These are phyloP conservation scores for Cordyceps tenuipes DNA, from an alignment of 2,329 filamentous ascomycete genomes.

Conservation along the genomic window DNA sequence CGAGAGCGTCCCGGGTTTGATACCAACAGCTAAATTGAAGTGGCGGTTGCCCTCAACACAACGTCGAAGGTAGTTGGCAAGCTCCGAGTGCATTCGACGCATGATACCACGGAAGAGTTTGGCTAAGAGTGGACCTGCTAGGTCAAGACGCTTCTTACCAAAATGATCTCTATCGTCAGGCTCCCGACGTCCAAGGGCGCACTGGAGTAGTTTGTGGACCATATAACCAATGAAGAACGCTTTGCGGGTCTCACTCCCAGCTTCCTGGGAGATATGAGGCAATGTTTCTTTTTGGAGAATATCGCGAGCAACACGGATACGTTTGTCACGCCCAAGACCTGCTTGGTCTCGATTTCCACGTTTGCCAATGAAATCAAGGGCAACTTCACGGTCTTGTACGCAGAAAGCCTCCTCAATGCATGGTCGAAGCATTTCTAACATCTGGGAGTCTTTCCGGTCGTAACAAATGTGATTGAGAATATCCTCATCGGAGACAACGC, in stretches of 20 bases:
- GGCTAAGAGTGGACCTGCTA: constrained; percentile 89
- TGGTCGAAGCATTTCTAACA: constrained; percentile 95
- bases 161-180: constrained; percentile 98
- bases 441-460: constrained; percentile 87
- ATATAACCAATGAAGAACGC: constrained; percentile 99
- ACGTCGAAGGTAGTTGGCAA: constrained; percentile 83
- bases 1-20: constrained; percentile 85
- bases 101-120: constrained; percentile 92
- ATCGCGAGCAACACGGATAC: constrained; percentile 85
- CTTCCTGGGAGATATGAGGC: constrained; percentile 90
- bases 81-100: constrained; percentile 81
- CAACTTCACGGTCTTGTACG: constrained; percentile 90
- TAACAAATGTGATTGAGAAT: constrained; percentile 98
- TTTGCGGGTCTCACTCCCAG: constrained; percentile 91
- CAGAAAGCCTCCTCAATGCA: constrained; percentile 96
- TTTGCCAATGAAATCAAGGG: constrained; percentile 91
- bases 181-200: constrained; percentile 83
- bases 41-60: constrained; percentile 84
- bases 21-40: constrained; percentile 83
- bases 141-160: constrained; percentile 94
- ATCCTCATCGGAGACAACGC: constrained; percentile 94
- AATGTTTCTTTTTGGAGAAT: constrained; percentile 95
- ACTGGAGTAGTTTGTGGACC: constrained; percentile 92
- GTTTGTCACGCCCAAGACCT: constrained; percentile 72
- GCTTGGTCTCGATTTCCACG: constrained; percentile 58